Conservation (phyloP, 306 rosid species). For the Heteromeles arbutifolia region DNA sequence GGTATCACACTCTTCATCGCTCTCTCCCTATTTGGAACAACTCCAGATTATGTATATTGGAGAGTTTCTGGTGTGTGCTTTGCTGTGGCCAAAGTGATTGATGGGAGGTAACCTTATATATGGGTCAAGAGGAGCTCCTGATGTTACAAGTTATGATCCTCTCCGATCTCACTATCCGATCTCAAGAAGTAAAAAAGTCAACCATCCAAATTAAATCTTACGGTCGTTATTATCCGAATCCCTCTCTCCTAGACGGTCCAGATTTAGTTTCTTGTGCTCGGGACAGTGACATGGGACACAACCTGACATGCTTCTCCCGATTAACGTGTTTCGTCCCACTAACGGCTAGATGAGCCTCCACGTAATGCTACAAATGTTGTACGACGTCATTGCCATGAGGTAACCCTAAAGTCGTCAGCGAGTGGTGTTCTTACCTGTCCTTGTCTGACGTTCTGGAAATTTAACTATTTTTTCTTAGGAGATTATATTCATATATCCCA, state of each 20-base stretch:
- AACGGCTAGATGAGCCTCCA: background rate
- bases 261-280: too few species aligned
- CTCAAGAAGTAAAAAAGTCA: too few species aligned
- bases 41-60: background rate
- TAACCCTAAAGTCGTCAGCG: background rate
- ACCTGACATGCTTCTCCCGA: background rate
- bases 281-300: background rate
- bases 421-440: background rate
- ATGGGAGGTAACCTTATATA: background rate
- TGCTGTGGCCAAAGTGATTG: background rate
- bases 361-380: background rate
- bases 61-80: background rate
- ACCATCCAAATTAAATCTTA: too few species aligned
- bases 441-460: background rate
- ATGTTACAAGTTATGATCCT: too few species aligned
- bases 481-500: too few species aligned
- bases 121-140: background rate
- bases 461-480: background rate
- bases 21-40: background rate
- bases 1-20: background rate
- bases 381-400: background rate
- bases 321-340: background rate
- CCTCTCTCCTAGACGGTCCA: too few species aligned
- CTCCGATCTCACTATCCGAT: too few species aligned
- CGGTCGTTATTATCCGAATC: too few species aligned